These are phyloP conservation scores for Chlorella ohadii DNA, from an alignment of 139 green algal genomes.

Conservation along the genomic window DNA sequence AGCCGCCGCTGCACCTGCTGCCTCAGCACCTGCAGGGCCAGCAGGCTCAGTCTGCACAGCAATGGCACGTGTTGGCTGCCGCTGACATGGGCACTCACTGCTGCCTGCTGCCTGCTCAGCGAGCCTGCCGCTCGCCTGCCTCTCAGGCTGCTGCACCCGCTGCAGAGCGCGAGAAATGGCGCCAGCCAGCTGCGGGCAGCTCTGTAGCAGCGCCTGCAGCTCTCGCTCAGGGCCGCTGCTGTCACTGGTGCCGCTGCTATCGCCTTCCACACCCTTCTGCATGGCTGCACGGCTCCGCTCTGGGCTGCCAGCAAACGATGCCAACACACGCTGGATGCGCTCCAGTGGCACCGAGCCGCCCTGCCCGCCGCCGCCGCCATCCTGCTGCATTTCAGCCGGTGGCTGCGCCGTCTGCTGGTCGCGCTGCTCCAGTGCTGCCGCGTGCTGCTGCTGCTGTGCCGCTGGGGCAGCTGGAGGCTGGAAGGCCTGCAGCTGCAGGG, in stretches of 20 bases:
- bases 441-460: slow-evolving; percentile 33
- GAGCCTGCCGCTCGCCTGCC: neutral
- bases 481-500: slow-evolving; percentile 52
- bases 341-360: neutral
- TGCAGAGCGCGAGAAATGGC: neutral
- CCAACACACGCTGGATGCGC: neutral
- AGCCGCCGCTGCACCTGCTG: neutral
- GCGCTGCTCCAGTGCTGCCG: neutral
- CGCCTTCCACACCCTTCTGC: neutral
- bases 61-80: neutral
- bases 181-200: slow-evolving; percentile 11
- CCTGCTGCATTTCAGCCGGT: neutral
- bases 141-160: neutral
- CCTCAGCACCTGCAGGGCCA: too few relatives aligned
- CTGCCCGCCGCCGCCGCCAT: neutral
- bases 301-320: neutral
- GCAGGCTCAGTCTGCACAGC: slow-evolving; percentile 46
- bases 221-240: neutral
- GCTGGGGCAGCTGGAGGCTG: slow-evolving; percentile 37
- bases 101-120: neutral
- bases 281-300: neutral
- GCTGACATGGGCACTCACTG: neutral
- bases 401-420: neutral
- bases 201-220: slow-evolving; percentile 23
- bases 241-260: neutral